Conservation (phyloP, 495 filamentous ascomycete genomes). For the Penicillium cosmopolitanum region DNA sequence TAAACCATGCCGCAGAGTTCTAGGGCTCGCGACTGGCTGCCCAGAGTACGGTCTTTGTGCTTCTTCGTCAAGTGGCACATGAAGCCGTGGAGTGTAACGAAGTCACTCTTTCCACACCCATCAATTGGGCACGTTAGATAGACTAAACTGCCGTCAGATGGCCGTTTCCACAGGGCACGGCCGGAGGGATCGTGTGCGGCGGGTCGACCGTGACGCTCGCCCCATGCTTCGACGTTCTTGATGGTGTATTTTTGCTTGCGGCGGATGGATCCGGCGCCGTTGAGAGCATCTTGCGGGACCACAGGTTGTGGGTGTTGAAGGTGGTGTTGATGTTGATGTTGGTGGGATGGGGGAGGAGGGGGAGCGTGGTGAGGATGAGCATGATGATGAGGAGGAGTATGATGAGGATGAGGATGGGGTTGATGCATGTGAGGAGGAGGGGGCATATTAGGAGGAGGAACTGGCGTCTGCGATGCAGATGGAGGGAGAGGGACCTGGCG, state of each 20-base stretch:
- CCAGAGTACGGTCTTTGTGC: constrained; percentile 52
- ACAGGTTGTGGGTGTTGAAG: constrained; percentile 33
- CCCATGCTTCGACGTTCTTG: constrained; percentile 55
- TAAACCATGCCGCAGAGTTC: constrained; percentile 51
- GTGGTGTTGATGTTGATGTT: constrained; percentile 17
- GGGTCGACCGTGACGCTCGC: constrained; percentile 51
- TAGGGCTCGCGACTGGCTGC: constrained; percentile 50
- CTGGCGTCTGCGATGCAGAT: constrained; percentile 33
- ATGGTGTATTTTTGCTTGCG: constrained; percentile 56
- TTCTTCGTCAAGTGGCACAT: constrained; percentile 57
- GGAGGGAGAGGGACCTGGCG: constrained; percentile 38
- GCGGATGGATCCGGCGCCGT: constrained; percentile 38
- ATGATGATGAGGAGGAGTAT: constrained; percentile 14
- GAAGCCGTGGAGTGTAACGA: constrained; percentile 52
- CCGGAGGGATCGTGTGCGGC: constrained; percentile 51
- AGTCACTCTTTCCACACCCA: constrained; percentile 50
- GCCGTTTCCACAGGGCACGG: constrained; percentile 50
- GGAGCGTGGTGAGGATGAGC: constrained; percentile 13
- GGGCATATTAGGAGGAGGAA: constrained; percentile 25
- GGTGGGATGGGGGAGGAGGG: constrained; percentile 3
- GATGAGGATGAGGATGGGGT: constrained; percentile 21
- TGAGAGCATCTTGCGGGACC: constrained; percentile 35
- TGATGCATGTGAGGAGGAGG: constrained; percentile 30
- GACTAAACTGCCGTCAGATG: constrained; percentile 50
- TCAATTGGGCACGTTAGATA: constrained; percentile 51